Percentiles rank a stretch among this genome's conserved stretches.
Evolutionary conservation across 345 rosid species (phyloP).

Genomic region (Eucalyptus virginea): DNA sequence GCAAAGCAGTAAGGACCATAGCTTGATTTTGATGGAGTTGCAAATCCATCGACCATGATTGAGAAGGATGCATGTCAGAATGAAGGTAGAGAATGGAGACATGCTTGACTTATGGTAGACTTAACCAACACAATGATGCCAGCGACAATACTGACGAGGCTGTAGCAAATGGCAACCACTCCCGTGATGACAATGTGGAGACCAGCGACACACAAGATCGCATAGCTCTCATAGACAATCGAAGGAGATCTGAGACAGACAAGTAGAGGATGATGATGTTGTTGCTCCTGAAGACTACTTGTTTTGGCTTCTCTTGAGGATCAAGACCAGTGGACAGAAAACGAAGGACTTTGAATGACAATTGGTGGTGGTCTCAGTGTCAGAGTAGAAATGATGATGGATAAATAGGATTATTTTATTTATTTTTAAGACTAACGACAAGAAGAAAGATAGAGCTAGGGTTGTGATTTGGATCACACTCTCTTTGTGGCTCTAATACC

Average conservation of each 20-base stretch:
- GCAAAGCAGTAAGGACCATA: neutral
- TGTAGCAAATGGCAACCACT: neutral
- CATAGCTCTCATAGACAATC: neutral
- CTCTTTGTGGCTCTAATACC: neutral
- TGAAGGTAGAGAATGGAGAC: neutral
- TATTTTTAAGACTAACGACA: neutral
- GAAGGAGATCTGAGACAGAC: neutral
- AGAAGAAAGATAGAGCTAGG: neutral
- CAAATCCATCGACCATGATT: neutral
- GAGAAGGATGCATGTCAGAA: neutral
- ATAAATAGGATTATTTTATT: neutral
- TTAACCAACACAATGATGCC: neutral
- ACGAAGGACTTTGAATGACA: neutral
- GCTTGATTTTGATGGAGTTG: neutral
- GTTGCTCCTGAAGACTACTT: neutral
- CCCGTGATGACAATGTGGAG: neutral
- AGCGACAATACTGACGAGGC: neutral
- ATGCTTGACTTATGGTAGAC: neutral
- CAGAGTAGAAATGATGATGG: neutral
- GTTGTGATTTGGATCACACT: neutral
- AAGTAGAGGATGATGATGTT: neutral
- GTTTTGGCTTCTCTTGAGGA: neutral
- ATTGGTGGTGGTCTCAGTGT: neutral
- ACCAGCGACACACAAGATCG: neutral
- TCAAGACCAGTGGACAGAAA: neutral